Conservation (phyloP, 1,284 basidiomycete genomes). For the Boletellus sp. region DNA sequence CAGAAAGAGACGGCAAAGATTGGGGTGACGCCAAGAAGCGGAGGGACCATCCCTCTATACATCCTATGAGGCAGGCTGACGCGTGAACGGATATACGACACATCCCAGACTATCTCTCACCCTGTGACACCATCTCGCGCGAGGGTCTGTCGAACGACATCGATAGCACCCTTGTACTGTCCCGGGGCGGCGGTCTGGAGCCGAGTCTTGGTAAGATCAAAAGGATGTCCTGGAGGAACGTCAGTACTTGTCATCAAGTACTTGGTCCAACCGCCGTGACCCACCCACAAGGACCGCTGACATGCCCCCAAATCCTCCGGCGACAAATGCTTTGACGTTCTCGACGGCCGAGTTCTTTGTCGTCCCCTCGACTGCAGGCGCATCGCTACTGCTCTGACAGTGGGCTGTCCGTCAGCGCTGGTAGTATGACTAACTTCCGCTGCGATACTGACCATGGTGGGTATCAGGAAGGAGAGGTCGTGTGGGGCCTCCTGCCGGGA, state of each 20-base stretch:
- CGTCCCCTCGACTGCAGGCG: conserved; percentile 16
- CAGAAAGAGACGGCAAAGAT: conserved; percentile 99
- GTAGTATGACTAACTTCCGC: background rate
- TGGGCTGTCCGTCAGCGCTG: conserved; percentile 8
- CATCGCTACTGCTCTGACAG: conserved; percentile 24
- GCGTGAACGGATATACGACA: conserved; percentile 6
- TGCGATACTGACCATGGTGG: conserved; percentile 27
- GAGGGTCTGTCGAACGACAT: conserved; percentile 89
- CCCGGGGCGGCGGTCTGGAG: conserved; percentile 92
- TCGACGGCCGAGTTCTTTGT: conserved; percentile 46
- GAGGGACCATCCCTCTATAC: conserved; percentile 96
- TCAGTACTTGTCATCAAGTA: conserved; percentile 8
- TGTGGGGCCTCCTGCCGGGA: too few species aligned
- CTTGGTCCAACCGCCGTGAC: conserved; percentile 29
- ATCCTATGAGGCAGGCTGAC: conserved; percentile 47
- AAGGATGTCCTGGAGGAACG: conserved; percentile 74
- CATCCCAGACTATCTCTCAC: conserved; percentile 42
- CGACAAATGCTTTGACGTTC: conserved; percentile 79
- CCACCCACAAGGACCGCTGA: conserved; percentile 85
- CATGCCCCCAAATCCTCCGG: conserved; percentile 90
- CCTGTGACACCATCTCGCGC: conserved; percentile 88
- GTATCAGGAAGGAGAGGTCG: conserved; percentile 8
- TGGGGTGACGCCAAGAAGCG: conserved; percentile 93
- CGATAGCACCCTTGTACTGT: conserved; percentile 87
- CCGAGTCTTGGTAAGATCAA: conserved; percentile 95